Percentiles rank a stretch among this genome's conserved stretches.
These are phyloP conservation scores for Aspergillus vadensis DNA, from an alignment of 2,329 filamentous ascomycete species.

Conservation along the genomic window DNA sequence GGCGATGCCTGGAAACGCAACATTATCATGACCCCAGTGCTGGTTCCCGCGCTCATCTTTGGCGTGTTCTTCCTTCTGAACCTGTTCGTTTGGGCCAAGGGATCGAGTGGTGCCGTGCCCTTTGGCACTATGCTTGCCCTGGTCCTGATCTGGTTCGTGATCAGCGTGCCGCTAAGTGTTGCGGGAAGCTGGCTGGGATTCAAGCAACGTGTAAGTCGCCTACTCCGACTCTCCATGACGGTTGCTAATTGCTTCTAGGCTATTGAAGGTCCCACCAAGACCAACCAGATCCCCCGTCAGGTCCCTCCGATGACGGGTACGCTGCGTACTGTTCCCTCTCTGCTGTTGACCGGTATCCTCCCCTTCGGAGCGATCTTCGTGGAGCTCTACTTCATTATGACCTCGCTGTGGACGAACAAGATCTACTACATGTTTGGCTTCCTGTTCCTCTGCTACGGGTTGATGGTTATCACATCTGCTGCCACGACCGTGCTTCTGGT, in stretches of 20 bases:
- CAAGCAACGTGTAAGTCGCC: slow-evolving; percentile 59
- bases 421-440: slow-evolving; percentile 99
- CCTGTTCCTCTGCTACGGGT: slow-evolving; percentile 92
- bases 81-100: slow-evolving; percentile 92
- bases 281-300: slow-evolving; percentile 97
- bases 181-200: slow-evolving; percentile 93
- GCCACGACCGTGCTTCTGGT: slow-evolving; percentile 91
- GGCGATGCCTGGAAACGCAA: slow-evolving; percentile 95
- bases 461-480: slow-evolving; percentile 95
- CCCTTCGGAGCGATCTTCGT: slow-evolving; percentile 98
- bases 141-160: slow-evolving; percentile 92
- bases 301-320: slow-evolving; percentile 84
- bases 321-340: slow-evolving; percentile 81
- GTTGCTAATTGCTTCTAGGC: slow-evolving; percentile 41
- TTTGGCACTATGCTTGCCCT: slow-evolving; percentile 97
- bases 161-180: slow-evolving; percentile 88
- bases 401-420: slow-evolving; percentile 95
- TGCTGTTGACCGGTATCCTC: slow-evolving; percentile 86
- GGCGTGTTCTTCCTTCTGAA: slow-evolving; percentile 88
- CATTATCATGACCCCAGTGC: slow-evolving; percentile 80
- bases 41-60: slow-evolving; percentile 87
- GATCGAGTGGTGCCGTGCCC: slow-evolving; percentile 89
- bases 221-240: background rate
- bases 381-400: slow-evolving; percentile 99
- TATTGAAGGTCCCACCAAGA: slow-evolving; percentile 80